These are phyloP conservation scores for Lactuca saligna DNA, from an alignment of 129 eudicot species.

Conservation along the genomic window DNA sequence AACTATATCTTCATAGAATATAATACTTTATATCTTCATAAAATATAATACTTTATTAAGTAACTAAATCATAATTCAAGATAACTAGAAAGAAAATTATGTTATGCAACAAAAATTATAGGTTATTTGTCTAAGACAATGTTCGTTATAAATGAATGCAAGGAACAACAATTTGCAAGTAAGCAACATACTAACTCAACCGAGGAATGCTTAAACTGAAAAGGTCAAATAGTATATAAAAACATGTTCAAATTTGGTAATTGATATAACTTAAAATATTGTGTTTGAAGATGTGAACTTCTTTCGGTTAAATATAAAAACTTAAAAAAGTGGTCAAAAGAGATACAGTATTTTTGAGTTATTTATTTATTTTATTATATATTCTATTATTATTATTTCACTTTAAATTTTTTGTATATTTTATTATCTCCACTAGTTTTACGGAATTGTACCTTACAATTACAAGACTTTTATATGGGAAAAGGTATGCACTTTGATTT, in stretches of 20 bases:
- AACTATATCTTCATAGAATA: too few relatives aligned
- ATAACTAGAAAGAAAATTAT: too few relatives aligned
- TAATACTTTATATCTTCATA: too few relatives aligned
- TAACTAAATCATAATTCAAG: too few relatives aligned
- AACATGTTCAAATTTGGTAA: background rate
- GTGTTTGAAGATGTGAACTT: slow-evolving; percentile 10
- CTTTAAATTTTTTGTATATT: background rate
- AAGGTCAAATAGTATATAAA: background rate
- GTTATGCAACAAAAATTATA: too few relatives aligned
- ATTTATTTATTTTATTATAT: background rate
- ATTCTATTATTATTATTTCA: background rate
- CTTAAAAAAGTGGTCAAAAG: slow-evolving; percentile 16
- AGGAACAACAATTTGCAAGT: too few relatives aligned
- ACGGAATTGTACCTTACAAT: slow-evolving; percentile 25
- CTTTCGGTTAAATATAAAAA: slow-evolving; percentile 13
- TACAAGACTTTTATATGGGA: slow-evolving; percentile 11
- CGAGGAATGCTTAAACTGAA: background rate
- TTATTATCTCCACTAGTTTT: slow-evolving; percentile 23
- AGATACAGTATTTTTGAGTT: background rate
- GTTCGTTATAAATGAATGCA: too few relatives aligned
- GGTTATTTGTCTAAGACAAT: too few relatives aligned
- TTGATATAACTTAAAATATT: background rate
- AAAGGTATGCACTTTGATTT: background rate
- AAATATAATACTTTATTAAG: too few relatives aligned
- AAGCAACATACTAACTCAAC: too few relatives aligned